These are phyloP conservation scores for Alternaria ventricosa DNA, from an alignment of 2,329 filamentous ascomycete species.

Conservation along the genomic window DNA sequence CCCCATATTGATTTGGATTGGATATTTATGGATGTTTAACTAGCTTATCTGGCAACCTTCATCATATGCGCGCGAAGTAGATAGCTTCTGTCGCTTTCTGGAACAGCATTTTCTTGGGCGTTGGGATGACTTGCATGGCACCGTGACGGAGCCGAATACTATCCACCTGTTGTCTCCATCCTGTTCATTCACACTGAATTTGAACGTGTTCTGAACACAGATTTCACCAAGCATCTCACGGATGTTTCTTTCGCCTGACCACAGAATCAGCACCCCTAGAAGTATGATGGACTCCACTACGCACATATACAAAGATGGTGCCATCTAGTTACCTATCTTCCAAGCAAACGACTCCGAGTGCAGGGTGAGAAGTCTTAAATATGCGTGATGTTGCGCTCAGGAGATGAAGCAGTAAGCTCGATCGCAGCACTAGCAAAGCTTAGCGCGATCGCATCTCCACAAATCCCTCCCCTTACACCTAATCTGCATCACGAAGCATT, in stretches of 20 bases:
- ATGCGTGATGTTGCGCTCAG: not conserved
- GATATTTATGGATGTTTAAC: constrained; percentile 3
- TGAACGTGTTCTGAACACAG: not conserved
- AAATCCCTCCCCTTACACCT: not conserved
- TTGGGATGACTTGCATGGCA: not conserved
- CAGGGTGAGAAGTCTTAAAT: not conserved
- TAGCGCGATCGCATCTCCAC: constrained; percentile 11
- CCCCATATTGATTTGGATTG: constrained; percentile 11
- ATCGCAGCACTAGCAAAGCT: constrained; percentile 4
- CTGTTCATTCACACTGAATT: not conserved
- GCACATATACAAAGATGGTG: not conserved
- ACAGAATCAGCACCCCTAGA: not conserved
- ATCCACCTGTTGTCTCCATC: not conserved
- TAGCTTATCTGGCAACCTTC: not conserved
- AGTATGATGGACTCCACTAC: not conserved
- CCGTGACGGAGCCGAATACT: not conserved
- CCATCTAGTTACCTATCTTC: not conserved
- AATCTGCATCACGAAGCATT: not conserved
- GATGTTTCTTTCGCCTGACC: not conserved
- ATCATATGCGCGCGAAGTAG: not conserved
- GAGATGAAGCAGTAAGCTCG: not conserved
- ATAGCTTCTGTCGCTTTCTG: not conserved
- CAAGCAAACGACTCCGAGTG: not conserved
- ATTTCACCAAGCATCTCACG: not conserved
- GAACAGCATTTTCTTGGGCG: not conserved